Percentiles rank a stretch among this genome's conserved stretches.
These are phyloP conservation scores for Magnusiomyces ingens DNA, from an alignment of 1,139 yeast genomes.

Conservation along the genomic window DNA sequence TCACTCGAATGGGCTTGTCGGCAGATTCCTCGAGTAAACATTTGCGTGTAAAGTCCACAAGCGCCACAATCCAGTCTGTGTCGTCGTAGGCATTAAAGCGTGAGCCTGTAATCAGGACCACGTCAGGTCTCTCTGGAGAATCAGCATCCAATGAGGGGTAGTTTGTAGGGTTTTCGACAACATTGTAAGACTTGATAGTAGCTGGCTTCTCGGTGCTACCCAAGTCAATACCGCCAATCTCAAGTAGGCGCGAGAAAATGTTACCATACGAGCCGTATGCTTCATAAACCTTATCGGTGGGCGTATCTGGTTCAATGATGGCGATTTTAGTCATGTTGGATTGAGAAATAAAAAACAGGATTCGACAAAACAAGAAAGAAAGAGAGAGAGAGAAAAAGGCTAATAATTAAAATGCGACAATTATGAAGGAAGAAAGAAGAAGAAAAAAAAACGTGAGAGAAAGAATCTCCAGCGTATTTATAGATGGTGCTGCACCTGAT, in stretches of 20 bases:
- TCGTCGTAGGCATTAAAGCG: constrained; percentile 51
- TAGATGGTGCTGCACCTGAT: no score
- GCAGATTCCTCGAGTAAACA: not conserved
- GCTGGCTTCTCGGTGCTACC: constrained; percentile 12
- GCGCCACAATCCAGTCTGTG: constrained; percentile 44
- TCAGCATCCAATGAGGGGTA: constrained; percentile 37
- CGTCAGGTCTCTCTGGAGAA: constrained; percentile 34
- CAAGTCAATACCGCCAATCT: constrained; percentile 25
- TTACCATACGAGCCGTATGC: constrained; percentile 33
- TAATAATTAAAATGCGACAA: no score
- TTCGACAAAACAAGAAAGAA: no score
- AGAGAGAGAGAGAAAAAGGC: no score
- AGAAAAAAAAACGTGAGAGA: no score
- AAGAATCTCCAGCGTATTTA: no score
- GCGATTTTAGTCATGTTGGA: constrained; percentile 20
- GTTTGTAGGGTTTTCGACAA: constrained; percentile 36
- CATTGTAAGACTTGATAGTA: constrained; percentile 39
- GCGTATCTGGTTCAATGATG: constrained; percentile 31
- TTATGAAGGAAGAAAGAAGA: no score
- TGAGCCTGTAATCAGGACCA: constrained; percentile 62
- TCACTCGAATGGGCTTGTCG: constrained; percentile 16
- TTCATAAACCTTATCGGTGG: constrained; percentile 23
- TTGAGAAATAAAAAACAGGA: not conserved
- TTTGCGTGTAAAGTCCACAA: not conserved
- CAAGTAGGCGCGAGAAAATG: constrained; percentile 28